A percentile compares a stretch with the other conserved stretches of the same genome.
phyloP scores from a whole-genome alignment of 108 stramenopile species.

The Skeletonema menzelii region DNA sequence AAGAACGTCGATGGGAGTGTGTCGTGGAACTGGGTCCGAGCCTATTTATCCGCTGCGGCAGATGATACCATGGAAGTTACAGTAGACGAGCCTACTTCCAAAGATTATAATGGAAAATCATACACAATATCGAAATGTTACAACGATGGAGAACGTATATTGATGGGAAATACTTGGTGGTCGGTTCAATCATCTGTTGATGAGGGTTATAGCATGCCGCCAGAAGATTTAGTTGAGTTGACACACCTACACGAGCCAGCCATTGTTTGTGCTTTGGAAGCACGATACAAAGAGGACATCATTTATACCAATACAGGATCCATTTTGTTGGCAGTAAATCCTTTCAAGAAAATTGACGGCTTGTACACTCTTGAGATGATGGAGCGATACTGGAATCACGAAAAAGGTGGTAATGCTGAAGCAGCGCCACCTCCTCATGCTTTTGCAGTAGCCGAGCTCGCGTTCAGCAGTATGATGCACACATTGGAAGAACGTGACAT shows the following conservation, averaged over 20 bases:
- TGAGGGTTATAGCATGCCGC: conserved; percentile 29
- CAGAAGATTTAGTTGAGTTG: conserved; percentile 69
- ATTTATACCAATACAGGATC: conserved; percentile 94
- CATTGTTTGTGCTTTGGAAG: conserved; percentile 68
- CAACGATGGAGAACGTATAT: conserved; percentile 16
- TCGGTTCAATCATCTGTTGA: conserved; percentile 2
- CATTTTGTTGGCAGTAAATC: conserved; percentile 91
- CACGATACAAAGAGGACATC: conserved; percentile 57
- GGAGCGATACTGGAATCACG: conserved; percentile 19
- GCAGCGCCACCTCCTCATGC: conserved; percentile 64
- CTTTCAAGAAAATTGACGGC: conserved; percentile 62
- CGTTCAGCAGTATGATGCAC: conserved; percentile 75
- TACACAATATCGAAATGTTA: conserved; percentile 22
- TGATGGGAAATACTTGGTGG: conserved; percentile 45
- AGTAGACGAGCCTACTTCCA: conserved; percentile 10
- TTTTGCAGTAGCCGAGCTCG: conserved; percentile 91
- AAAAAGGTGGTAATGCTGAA: conserved; percentile 10
- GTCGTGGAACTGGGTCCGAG: conserved; percentile 39
- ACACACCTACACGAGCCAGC: conserved; percentile 89
- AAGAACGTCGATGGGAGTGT: neutral
- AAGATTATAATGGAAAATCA: conserved; percentile 8
- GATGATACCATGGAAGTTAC: conserved; percentile 22
- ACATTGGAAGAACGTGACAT: conserved; percentile 47
- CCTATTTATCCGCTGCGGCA: conserved; percentile 9
- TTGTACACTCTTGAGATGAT: conserved; percentile 25